Conservation (phyloP, 768 basidiomycete species). For the Mycena belliarum region DNA sequence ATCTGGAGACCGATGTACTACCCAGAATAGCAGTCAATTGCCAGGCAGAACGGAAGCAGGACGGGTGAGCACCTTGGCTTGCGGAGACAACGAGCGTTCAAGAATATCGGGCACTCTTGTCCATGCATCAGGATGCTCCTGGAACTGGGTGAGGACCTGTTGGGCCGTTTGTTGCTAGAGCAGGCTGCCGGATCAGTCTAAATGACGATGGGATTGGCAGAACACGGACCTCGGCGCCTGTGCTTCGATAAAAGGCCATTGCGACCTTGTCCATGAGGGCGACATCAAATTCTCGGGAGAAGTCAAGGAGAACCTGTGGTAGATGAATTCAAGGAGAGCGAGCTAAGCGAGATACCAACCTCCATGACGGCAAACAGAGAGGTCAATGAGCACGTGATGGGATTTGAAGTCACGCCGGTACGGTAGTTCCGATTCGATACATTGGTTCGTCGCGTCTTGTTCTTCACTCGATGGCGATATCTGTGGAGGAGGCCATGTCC, state of each 20-base stretch:
- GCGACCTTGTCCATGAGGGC: constrained; percentile 91
- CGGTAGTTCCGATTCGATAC: too few species aligned
- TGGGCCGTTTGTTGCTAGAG: constrained; percentile 92
- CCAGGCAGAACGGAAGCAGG: not conserved
- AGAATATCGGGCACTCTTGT: constrained; percentile 94
- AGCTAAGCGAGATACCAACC: constrained; percentile 27
- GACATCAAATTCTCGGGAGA: constrained; percentile 92
- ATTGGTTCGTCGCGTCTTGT: too few species aligned
- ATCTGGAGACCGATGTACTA: constrained; percentile 98
- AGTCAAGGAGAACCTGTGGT: constrained; percentile 83
- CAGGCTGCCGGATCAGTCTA: constrained; percentile 29
- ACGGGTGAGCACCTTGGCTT: constrained; percentile 65
- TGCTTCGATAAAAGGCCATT: constrained; percentile 85
- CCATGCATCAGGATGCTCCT: constrained; percentile 97
- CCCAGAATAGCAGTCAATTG: constrained; percentile 17
- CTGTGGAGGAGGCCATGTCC: constrained; percentile 51
- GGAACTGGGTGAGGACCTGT: constrained; percentile 85
- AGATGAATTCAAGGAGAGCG: constrained; percentile 19
- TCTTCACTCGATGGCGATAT: constrained; percentile 35
- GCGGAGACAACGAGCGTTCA: constrained; percentile 79
- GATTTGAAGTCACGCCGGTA: too few species aligned
- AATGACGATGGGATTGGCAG: constrained; percentile 10
- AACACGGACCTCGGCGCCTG: constrained; percentile 73
- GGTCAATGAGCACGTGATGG: not conserved
- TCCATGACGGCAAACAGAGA: constrained; percentile 43